Evolutionary conservation across 192 early-diverging fungal species (phyloP), one percentile per base, ranked within the genome.

Genomic region (Chytriomyces sp.): DNA sequence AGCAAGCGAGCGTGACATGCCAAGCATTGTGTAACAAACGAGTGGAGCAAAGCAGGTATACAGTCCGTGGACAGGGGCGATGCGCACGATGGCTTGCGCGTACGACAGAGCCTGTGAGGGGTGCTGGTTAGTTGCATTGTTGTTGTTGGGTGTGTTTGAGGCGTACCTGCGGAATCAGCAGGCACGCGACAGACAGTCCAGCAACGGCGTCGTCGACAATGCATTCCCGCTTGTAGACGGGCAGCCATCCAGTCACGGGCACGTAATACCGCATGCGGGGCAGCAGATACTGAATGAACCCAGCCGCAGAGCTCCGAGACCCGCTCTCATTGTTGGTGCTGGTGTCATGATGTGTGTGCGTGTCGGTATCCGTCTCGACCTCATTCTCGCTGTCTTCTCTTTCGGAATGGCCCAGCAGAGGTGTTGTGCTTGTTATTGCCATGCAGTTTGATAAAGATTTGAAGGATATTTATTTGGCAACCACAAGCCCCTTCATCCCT

Each of bases 201-300:
- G 97, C 95, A 43, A 95, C 86, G 26, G 95, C 75, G 77, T 99
- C 96, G 6, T 80, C 78, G 23, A 84, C 86, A 60, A 99, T 87
- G 9, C 90, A 84, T 24, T 67, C n/a, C 18, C 87, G 49, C 23
- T 84, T 78, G 83, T 97, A 98, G 16, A 82, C 81, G 5, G 96
- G 95, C n/a, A 97, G 80, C 97, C 97, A 99, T 10, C 93, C 91
- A 43, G 94, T 83, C 16, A 97, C 91, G 6, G 97, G 97, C 59
- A 99, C 92, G 80, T 98, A 99, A 86, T 98, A 97, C 45, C 91
- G 91, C 57, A 93, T 69, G 44, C 95, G 89, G 3, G 88, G 89
- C 62, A 64, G 65, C 35, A 62, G 71, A 57, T 57, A 20, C 16
- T 57, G 53, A 2, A 20, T 57, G 3, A 20, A 57, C 16, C 53